These are phyloP conservation scores for Penicillium pancosmium DNA, from an alignment of 495 filamentous ascomycete species.

Conservation along the genomic window DNA sequence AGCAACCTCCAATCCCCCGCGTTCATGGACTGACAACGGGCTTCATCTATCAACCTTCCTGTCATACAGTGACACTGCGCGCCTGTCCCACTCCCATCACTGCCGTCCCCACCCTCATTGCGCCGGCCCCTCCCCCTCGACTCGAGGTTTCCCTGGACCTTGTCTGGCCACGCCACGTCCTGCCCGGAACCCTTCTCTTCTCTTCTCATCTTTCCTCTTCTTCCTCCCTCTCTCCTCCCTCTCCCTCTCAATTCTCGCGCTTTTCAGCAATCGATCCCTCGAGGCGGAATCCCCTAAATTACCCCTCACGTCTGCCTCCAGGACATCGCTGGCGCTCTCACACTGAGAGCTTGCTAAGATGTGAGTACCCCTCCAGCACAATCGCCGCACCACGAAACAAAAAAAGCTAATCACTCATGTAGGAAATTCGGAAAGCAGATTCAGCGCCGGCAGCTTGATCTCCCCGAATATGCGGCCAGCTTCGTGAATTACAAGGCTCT, in stretches of 20 bases:
- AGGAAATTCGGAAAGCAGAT: conserved; percentile 99
- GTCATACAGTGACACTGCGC: conserved; percentile 20
- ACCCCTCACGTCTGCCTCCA: conserved; percentile 1
- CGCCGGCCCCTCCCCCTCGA: conserved; percentile 15
- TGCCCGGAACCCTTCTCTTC: too few relatives aligned
- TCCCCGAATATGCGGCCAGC: conserved; percentile 97
- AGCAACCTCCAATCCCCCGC: conserved; percentile 3
- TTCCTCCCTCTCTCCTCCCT: conserved; percentile 10
- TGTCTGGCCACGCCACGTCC: conserved; percentile 2
- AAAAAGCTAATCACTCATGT: conserved; percentile 1
- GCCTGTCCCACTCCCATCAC: conserved; percentile 26
- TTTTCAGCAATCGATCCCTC: conserved; percentile 5
- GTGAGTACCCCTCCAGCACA: conserved; percentile 24
- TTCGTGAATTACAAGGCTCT: conserved; percentile 99
- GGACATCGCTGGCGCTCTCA: conserved; percentile 21
- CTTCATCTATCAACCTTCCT: background rate
- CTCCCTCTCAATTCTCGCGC: conserved; percentile 4
- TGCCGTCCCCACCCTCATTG: conserved; percentile 22
- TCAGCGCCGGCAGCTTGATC: conserved; percentile 96
- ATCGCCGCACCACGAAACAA: background rate
- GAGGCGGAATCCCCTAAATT: background rate
- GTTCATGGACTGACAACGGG: conserved; percentile 10
- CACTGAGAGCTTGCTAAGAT: conserved; percentile 31
- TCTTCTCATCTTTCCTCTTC: background rate
- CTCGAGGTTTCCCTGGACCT: conserved; percentile 8